Conservation (phyloP, 139 green algal genomes). For the Tetraselmis striata region DNA sequence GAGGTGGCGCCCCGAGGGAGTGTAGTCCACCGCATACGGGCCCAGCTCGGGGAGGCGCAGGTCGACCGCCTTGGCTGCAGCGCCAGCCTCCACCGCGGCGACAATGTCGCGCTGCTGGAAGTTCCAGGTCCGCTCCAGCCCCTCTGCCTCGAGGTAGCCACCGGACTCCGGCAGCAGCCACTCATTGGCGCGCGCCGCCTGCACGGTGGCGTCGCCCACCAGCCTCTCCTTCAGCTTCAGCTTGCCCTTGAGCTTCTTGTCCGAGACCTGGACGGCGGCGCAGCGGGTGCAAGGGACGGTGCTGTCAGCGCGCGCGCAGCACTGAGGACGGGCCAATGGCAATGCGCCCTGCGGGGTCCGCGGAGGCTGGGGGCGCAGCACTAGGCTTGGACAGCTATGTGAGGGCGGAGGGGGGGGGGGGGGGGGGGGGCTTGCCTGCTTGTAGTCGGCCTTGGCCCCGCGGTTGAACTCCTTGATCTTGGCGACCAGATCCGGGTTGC, state of each 20-base stretch:
- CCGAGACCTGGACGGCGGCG: slow-evolving; percentile 8
- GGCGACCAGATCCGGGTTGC: not conserved
- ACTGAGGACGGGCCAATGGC: no score
- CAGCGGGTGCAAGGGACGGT: no score
- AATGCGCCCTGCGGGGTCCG: not conserved
- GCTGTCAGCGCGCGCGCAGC: no score
- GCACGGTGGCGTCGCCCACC: slow-evolving; percentile 44
- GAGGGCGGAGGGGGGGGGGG: not conserved
- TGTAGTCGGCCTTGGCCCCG: not conserved
- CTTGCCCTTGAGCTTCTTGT: slow-evolving; percentile 84
- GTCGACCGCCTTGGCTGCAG: slow-evolving; percentile 80
- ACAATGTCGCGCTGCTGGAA: slow-evolving; percentile 82
- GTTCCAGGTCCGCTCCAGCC: slow-evolving; percentile 79
- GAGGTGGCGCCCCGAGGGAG: slow-evolving; percentile 68
- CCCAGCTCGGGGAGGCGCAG: slow-evolving; percentile 69
- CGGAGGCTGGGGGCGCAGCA: not conserved
- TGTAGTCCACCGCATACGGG: slow-evolving; percentile 76
- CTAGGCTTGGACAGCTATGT: not conserved
- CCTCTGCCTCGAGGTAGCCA: slow-evolving; percentile 81
- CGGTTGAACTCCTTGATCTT: not conserved
- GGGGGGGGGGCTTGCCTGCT: not conserved
- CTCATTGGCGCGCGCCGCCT: slow-evolving; percentile 49
- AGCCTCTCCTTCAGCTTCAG: slow-evolving; percentile 56
- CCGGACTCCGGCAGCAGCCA: slow-evolving; percentile 79
- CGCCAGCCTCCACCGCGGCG: slow-evolving; percentile 45